Conservation (phyloP, 1,284 basidiomycete genomes). For the Heliocybe sulcata region DNA sequence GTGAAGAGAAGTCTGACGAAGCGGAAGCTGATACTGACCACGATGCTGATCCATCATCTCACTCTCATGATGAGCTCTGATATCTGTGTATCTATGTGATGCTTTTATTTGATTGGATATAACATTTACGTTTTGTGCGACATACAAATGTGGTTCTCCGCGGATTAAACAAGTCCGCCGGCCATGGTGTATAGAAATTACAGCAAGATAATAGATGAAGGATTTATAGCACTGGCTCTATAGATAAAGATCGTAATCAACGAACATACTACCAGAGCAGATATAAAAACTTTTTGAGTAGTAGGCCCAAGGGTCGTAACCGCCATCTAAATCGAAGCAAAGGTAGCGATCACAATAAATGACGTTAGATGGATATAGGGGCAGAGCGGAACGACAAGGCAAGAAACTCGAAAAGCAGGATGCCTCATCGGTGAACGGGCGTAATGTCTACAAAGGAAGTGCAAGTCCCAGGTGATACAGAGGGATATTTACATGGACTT, state of each 20-base stretch:
- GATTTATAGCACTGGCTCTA: slow-evolving; percentile 1
- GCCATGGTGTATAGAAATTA: neutral
- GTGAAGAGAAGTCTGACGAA: slow-evolving; percentile 14
- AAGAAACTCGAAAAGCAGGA: neutral
- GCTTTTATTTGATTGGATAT: neutral
- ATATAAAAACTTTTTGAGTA: neutral
- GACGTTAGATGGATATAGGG: slow-evolving; percentile 1
- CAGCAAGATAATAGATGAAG: neutral
- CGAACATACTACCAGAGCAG: neutral
- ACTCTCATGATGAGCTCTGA: neutral
- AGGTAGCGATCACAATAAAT: neutral
- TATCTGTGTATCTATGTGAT: neutral
- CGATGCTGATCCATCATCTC: neutral
- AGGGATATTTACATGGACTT: slow-evolving; percentile 1
- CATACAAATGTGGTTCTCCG: neutral
- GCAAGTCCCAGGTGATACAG: neutral
- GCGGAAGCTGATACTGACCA: slow-evolving; percentile 3
- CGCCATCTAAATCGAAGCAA: neutral
- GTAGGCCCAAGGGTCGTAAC: neutral
- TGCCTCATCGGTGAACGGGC: neutral
- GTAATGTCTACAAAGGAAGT: neutral
- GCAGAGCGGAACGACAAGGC: neutral
- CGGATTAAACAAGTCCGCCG: neutral
- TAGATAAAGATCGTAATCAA: neutral
- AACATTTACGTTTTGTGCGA: neutral